Evolutionary conservation across 1,139 yeast species (phyloP), one percentile per base, ranked within the genome.

Genomic region (Zygoascus sp.): DNA sequence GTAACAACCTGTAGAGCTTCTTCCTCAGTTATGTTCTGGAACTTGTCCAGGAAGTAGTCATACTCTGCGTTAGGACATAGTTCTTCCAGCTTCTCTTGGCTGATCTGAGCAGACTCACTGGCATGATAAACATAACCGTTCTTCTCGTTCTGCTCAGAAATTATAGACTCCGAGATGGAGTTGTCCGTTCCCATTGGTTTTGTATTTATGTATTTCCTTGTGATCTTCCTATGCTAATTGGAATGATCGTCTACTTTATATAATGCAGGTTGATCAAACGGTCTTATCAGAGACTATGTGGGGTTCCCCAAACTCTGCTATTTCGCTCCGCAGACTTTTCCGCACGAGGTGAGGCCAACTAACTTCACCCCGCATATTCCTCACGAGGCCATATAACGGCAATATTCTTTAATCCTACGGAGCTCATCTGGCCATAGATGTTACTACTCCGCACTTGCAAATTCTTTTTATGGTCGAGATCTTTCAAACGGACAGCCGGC

Each of bases 1-100:
- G 61, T 54, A 44, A 79, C 62, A 38, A 76, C 69, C 20, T 62
- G 67, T 3, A 76, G 22, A 0, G 80, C 72, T 45, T 73, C 75
- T 9, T 65, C 69, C 11, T 66, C 60, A 1, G 70, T 46, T 57
- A 77, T 53, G 15, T 23, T 17, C 10, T 21, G 25, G 28, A 41
- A 21, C 30, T 42, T 46, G 16, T 46, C 46, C 17, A 46, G 21
- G 16, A 42, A 37, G 21, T 46, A 46, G 15, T 46, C 45, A 13
- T 21, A 13, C 32, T 46, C 49, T 16, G 36, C 43, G 17, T 46
- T 46, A 11, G 49, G 49, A 22, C 46, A 44, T 13, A 38, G 25
- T 22, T 40, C 44, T 25, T 46, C 46, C 16, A 46, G 43, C 34
- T 36, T 28, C 16, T 46, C 46, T 16, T 41, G 38, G 16, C 21